Evolutionary conservation across 345 rosid genomes (phyloP).

Genomic region (Camelina neglecta): DNA sequence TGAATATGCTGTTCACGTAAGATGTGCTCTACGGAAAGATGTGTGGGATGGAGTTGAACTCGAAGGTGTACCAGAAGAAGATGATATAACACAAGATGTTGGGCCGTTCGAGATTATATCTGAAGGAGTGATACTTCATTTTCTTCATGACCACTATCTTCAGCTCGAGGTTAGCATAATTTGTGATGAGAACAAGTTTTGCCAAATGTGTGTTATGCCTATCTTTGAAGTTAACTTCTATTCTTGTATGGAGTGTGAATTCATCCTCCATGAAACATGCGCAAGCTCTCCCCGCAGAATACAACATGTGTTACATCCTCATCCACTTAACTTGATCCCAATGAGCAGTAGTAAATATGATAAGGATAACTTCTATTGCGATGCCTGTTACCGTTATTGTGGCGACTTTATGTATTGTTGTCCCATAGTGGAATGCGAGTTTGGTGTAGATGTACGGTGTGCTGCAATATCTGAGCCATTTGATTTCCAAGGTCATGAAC

Average conservation of each 20-base stretch:
- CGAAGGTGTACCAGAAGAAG: neutral
- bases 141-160: slow-evolving; percentile 12
- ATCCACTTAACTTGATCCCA: neutral
- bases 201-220: neutral
- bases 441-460: neutral
- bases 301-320: neutral
- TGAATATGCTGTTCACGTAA: slow-evolving; percentile 26
- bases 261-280: neutral
- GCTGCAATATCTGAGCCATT: slow-evolving; percentile 16
- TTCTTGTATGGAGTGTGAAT: neutral
- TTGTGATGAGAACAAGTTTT: neutral
- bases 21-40: slow-evolving; percentile 10
- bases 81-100: neutral
- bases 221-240: neutral
- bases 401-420: neutral
- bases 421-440: neutral
- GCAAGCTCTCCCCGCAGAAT: neutral
- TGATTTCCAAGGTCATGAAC: neutral
- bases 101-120: neutral
- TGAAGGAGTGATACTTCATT: slow-evolving; percentile 6
- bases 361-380: accelerated
- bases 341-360: neutral
- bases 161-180: neutral
- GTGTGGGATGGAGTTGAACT: slow-evolving; percentile 10
- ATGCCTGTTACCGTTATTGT: neutral